Evolutionary conservation across 2,329 filamentous ascomycete genomes (phyloP).

Genomic region (Myotisia sp.): DNA sequence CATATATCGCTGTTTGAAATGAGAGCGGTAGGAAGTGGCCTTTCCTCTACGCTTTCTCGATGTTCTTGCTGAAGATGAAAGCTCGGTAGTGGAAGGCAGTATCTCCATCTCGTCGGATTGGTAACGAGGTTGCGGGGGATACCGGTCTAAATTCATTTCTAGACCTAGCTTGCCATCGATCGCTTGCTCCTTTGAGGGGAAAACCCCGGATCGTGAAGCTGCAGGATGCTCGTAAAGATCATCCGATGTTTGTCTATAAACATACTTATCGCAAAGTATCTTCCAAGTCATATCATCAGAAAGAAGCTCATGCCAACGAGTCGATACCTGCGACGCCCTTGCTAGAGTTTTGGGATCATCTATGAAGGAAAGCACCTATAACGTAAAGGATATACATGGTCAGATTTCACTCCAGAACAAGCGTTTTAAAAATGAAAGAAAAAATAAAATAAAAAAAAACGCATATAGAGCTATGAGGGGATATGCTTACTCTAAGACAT

Average conservation of each 20-base stretch:
- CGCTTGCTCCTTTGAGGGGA: background rate
- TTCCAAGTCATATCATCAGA: conserved; percentile 98
- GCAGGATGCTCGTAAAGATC: conserved; percentile 27
- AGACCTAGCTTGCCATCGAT: background rate
- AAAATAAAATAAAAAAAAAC: too few relatives aligned
- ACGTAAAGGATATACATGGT: too few relatives aligned
- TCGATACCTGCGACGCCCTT: conserved; percentile 88
- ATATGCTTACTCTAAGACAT: conserved; percentile 59
- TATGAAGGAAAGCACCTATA: conserved; percentile 82
- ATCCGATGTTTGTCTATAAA: conserved; percentile 52
- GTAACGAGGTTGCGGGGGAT: background rate
- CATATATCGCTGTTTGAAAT: conserved; percentile 95
- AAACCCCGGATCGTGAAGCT: conserved; percentile 34
- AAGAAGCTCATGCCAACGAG: conserved; percentile 80
- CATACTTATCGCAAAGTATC: conserved; percentile 88
- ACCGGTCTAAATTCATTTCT: conserved; percentile 1
- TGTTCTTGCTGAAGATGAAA: conserved; percentile 1
- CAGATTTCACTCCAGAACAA: too few relatives aligned
- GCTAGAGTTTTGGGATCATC: conserved; percentile 92
- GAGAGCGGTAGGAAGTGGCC: conserved; percentile 76
- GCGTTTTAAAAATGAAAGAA: too few relatives aligned
- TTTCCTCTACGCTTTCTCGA: conserved; percentile 40
- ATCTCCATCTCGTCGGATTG: conserved; percentile 1
- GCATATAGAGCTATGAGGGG: conserved; percentile 2
- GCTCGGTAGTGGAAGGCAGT: background rate